These are phyloP conservation scores for Amaranthus hypochondriacus DNA, from an alignment of 148 eudicot species.

Conservation along the genomic window DNA sequence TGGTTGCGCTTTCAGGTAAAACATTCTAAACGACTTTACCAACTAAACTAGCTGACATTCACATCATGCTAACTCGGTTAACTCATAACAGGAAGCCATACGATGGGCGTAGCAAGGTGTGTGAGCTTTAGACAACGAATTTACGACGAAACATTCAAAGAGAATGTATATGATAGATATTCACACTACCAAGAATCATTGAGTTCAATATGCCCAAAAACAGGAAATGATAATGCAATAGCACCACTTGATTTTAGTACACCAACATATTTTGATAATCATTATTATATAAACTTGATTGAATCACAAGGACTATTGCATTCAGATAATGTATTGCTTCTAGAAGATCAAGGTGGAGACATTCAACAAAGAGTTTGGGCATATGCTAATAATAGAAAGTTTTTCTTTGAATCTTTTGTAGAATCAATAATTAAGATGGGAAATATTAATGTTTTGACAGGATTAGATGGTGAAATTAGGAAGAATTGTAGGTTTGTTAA, in stretches of 20 bases:
- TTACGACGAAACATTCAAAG: conserved; percentile 34
- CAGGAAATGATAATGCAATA: conserved; percentile 34
- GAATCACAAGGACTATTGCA: conserved; percentile 46
- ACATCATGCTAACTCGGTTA: background rate
- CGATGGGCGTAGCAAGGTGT: conserved; percentile 67
- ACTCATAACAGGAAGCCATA: conserved; percentile 49
- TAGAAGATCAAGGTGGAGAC: conserved; percentile 44
- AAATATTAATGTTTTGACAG: conserved; percentile 47
- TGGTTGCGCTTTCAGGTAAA: conserved; percentile 77
- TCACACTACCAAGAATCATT: conserved; percentile 28
- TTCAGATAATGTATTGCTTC: conserved; percentile 56
- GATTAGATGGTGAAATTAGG: conserved; percentile 57
- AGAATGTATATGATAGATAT: conserved; percentile 29
- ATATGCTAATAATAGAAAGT: conserved; percentile 31
- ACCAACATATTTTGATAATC: conserved; percentile 51
- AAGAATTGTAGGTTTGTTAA: conserved; percentile 52
- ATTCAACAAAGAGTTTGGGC: conserved; percentile 44
- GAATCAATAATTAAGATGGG: conserved; percentile 74
- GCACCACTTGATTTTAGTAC: conserved; percentile 45
- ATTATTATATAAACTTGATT: conserved; percentile 46
- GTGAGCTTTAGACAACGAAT: conserved; percentile 55
- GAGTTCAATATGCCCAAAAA: conserved; percentile 38
- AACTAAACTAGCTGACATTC: background rate
- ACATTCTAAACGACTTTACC: background rate
- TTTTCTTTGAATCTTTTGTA: conserved; percentile 52